Base-by-base conservation (phyloP, 495 filamentous ascomycete species). In the Tuber borchii region DNA sequence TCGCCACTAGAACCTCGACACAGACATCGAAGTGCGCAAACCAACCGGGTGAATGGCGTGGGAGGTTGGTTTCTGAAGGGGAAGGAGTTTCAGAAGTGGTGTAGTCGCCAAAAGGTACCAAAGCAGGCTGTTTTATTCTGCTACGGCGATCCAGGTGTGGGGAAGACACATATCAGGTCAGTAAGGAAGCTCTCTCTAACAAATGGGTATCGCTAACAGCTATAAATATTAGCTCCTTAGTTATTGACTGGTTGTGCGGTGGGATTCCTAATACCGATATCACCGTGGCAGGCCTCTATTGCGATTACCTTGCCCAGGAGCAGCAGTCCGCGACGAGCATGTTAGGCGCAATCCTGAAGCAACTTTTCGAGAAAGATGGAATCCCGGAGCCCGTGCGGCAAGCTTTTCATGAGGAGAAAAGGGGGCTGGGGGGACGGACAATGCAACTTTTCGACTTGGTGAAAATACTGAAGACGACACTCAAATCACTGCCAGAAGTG, bases 71-170 rank as follows among this genome's bases (percentile, higher is more conserved):
- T 51, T 51, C 7, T 51, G 5, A 20, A 51, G 22, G 22, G 7
- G 8, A 2, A 51, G 0, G 8, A 51, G 7, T 51, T 51, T n/a
- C 20, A 7, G 46, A 0, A n/a, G 46, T n/a, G 20, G 46, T n/a
- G 19, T 8, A 0, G 7, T n/a, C 0, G 0, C 46, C 7, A 3
- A 10, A 1, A 2, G 46, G 20, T n/a, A n/a, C 20, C 46, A 0
- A 0, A 2, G 0, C 46, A n/a, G 46, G 0, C 20, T 51, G 46
- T 9, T 51, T n/a, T 51, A 51, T 51, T 51, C 20, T n/a, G 20
- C 46, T n/a, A 51, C 7, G 45, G 46, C 20, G 0, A 51, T n/a
- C 20, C 46, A 10, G 46, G 46, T 22, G 46, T 51, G 46, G 46
- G 46, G 20, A n/a, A 51, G 20, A 51, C 46, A 9, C 46, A 51